Evolutionary conservation across 73 alveolate species (phyloP).

Genomic region (Effrenium voratum): DNA sequence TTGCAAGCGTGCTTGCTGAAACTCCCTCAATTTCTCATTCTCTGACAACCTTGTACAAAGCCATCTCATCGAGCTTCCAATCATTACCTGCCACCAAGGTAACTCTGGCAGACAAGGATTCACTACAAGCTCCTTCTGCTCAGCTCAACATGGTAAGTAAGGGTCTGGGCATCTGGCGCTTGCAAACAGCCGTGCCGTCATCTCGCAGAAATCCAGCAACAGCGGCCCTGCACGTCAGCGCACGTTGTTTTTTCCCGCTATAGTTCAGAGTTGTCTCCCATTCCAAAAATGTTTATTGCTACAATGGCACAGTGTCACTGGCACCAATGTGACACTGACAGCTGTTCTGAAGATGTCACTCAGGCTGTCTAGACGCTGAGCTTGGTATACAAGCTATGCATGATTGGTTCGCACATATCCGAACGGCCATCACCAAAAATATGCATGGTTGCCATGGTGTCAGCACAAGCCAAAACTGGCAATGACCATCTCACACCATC

Average conservation of each 20-base stretch:
- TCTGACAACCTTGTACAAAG: constrained; percentile 48
- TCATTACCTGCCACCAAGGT: constrained; percentile 4
- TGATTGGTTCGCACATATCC: neutral
- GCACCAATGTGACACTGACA: too few relatives aligned
- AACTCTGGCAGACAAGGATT: neutral
- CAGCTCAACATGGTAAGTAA: neutral
- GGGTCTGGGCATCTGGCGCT: constrained; percentile 23
- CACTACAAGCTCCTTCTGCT: neutral
- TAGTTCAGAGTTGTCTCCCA: too few relatives aligned
- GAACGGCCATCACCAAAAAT: neutral
- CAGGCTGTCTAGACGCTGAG: too few relatives aligned
- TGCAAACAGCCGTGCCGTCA: constrained; percentile 91
- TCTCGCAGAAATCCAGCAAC: constrained; percentile 78
- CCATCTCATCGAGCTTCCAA: constrained; percentile 86
- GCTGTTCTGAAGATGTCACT: too few relatives aligned
- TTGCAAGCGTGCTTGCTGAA: neutral
- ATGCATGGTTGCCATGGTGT: neutral
- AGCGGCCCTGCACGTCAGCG: constrained; percentile 67
- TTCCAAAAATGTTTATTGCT: too few relatives aligned
- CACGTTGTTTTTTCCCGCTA: too few relatives aligned
- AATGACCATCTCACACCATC: too few relatives aligned
- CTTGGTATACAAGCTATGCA: neutral
- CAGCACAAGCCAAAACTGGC: constrained; percentile 32
- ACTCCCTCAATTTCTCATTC: neutral
- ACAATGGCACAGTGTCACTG: too few relatives aligned